Evolutionary conservation across 306 rosid species (phyloP).

Genomic region (Carpinus viminea): DNA sequence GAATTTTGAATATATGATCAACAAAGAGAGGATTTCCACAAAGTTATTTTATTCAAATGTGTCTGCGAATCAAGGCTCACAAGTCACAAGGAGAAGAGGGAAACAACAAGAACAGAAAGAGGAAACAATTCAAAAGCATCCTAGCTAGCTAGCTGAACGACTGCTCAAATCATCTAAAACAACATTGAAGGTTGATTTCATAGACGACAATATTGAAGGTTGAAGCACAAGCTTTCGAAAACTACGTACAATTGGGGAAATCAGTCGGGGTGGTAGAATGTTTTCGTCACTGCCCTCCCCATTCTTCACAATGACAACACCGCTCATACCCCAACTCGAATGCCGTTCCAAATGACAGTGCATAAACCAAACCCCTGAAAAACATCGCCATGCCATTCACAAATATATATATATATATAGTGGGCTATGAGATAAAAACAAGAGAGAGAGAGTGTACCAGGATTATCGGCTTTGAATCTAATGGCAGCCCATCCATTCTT

Average conservation of each 20-base stretch:
- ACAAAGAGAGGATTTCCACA: neutral
- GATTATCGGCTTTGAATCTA: constrained; percentile 34
- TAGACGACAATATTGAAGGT: neutral
- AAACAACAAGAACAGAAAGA: neutral
- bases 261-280: constrained; percentile 28
- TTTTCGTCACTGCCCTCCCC: constrained; percentile 28
- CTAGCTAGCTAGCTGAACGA: neutral
- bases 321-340: constrained; percentile 44
- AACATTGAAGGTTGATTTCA: too few species aligned
- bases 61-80: neutral
- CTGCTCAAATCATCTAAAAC: neutral
- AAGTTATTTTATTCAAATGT: neutral
- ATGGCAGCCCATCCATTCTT: constrained; percentile 35
- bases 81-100: neutral
- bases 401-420: too few species aligned
- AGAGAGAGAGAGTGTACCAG: constrained; percentile 18
- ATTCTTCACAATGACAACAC: constrained; percentile 35
- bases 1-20: too few species aligned
- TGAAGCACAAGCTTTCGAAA: too few species aligned
- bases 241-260: constrained; percentile 34
- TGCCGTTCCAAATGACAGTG: constrained; percentile 46
- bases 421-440: too few species aligned
- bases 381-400: neutral
- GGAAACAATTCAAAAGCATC: neutral
- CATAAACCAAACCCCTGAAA: constrained; percentile 48